These are phyloP conservation scores for Vavraia culicis DNA, from an alignment of 371 early-diverging fungal genomes.

Conservation along the genomic window DNA sequence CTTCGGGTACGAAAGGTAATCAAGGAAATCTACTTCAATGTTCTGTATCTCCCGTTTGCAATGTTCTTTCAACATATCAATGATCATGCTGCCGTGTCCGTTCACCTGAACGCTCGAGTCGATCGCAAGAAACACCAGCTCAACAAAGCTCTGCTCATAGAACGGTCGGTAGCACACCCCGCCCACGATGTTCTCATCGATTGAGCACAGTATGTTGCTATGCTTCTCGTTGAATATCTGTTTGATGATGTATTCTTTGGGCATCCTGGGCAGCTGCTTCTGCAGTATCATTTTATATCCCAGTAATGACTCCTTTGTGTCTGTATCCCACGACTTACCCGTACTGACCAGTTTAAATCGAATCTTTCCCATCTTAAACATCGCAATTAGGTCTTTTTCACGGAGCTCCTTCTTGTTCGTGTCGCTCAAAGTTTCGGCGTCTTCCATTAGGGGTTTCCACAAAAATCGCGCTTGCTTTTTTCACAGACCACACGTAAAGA, in stretches of 20 bases:
- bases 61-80: conserved; percentile 40
- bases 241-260: conserved; percentile 83
- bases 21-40: too few species aligned
- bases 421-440: too few species aligned
- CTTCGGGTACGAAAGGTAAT: not conserved
- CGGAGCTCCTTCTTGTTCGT: too few species aligned
- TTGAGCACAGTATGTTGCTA: conserved; percentile 13
- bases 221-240: conserved; percentile 70
- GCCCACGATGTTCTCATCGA: conserved; percentile 68
- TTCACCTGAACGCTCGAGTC: conserved; percentile 74
- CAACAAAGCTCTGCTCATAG: conserved; percentile 64
- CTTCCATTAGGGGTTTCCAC: too few species aligned
- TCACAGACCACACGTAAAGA: too few species aligned
- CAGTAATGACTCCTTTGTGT: conserved; percentile 48
- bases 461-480: too few species aligned
- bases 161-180: conserved; percentile 86
- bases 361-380: too few species aligned
- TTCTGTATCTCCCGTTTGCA: conserved; percentile 27
- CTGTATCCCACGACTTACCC: too few species aligned
- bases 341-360: too few species aligned
- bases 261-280: conserved; percentile 96
- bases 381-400: too few species aligned
- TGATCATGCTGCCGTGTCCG: conserved; percentile 45
- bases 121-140: conserved; percentile 95
- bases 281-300: conserved; percentile 81